Conservation (phyloP, 345 rosid species). For the Linum tenue region DNA sequence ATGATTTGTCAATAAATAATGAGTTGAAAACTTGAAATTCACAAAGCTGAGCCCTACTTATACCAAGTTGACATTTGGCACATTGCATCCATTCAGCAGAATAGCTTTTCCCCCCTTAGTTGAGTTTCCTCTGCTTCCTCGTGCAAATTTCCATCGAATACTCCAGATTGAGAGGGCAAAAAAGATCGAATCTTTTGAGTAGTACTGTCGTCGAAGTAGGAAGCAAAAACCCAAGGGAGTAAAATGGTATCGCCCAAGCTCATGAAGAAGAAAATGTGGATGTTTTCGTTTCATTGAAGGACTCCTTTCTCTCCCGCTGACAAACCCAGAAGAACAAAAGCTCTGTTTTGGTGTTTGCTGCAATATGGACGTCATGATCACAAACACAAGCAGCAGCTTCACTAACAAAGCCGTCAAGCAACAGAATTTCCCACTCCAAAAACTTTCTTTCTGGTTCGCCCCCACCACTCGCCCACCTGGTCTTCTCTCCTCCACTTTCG, state of each 20-base stretch:
- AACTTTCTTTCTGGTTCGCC: conserved; percentile 66
- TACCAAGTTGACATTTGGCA: too few relatives aligned
- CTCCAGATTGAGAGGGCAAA: too few relatives aligned
- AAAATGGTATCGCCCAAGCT: conserved; percentile 27
- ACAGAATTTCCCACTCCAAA: conserved; percentile 47
- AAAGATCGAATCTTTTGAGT: too few relatives aligned
- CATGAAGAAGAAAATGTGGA: conserved; percentile 39
- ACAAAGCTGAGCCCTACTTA: too few relatives aligned
- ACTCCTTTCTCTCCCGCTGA: conserved; percentile 7
- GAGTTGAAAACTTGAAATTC: too few relatives aligned
- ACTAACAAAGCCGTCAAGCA: conserved; percentile 25
- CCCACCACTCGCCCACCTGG: conserved; percentile 69
- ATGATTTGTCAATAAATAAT: too few relatives aligned
- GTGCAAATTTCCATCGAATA: too few relatives aligned
- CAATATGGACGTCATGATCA: conserved; percentile 43
- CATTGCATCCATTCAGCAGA: too few relatives aligned
- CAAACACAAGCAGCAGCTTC: conserved; percentile 12
- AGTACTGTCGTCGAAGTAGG: neutral
- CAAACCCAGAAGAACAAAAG: neutral
- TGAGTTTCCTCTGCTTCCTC: too few relatives aligned
- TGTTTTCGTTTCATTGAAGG: conserved; percentile 22
- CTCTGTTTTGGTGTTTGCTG: conserved; percentile 1
- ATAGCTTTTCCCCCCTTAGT: too few relatives aligned
- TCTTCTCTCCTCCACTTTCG: conserved; percentile 18
- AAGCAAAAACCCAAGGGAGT: neutral